phyloP scores from a whole-genome alignment of 176 grass and related monocot genomes.

The Carex scoparia region DNA sequence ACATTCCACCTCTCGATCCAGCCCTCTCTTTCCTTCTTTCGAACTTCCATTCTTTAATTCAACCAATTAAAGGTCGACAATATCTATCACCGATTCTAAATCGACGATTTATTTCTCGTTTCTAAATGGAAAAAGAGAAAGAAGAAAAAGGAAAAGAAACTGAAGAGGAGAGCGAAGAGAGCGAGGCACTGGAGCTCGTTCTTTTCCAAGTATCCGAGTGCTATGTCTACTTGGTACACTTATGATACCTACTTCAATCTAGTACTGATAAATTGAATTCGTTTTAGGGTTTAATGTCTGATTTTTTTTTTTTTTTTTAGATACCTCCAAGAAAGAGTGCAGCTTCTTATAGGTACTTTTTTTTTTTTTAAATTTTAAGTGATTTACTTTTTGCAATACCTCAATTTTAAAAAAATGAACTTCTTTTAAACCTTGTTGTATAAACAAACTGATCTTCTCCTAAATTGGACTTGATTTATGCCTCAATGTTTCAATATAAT shows the following conservation, averaged over 20 bases:
- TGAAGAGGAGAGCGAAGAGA: conserved; percentile 21
- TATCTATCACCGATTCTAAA: background rate
- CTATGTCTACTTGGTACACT: conserved; percentile 91
- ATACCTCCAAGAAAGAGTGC: conserved; percentile 93
- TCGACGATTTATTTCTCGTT: background rate
- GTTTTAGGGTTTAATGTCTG: conserved; percentile 20
- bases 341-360: conserved; percentile 79
- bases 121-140: conserved; percentile 33
- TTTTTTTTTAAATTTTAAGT: background rate
- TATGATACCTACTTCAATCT: background rate
- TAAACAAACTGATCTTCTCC: background rate
- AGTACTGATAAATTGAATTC: conserved; percentile 7
- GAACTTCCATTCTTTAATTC: background rate
- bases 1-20: conserved; percentile 3
- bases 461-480: background rate
- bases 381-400: background rate
- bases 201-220: conserved; percentile 87
- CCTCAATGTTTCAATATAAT: background rate
- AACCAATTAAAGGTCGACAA: background rate
- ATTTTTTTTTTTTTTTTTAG: conserved; percentile 24
- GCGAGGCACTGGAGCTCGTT: conserved; percentile 69
- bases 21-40: background rate
- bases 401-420: background rate
- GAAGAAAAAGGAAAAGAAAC: conserved; percentile 18
- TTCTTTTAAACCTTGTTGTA: background rate